Evolutionary conservation across 2,329 filamentous ascomycete genomes (phyloP), one percentile per base, ranked within the genome.

Genomic region (Fusarium heterosporum): DNA sequence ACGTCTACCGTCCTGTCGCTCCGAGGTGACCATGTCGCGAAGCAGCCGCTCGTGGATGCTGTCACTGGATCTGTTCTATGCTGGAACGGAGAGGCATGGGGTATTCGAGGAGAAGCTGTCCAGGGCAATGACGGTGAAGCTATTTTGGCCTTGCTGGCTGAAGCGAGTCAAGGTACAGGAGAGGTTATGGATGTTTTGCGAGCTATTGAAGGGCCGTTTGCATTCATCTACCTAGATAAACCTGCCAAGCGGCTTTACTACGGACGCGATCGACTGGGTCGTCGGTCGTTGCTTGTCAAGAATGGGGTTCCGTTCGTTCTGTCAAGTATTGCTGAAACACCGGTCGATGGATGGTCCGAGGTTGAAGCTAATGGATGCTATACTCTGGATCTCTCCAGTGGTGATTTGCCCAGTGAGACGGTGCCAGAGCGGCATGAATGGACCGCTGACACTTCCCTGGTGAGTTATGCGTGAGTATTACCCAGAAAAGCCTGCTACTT

Each of bases 61-160:
- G 65, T 71, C 0, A 84, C 84, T 1, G 83, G 84, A 6, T 93
- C 90, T 1, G 82, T 92, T 1, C 83, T 99, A 3, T 97, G 95
- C 83, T 99, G 96, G 96, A 99, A 99, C 74, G 96, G 96, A 41
- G 96, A 99, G 76, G 95, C 93, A 2, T 99, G 96, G 96, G 90
- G 86, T 57, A 84, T 97, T 48, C 79, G 78, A 10, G 84, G 83
- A 32, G 71, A 84, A 11, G 72, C 77, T 2, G 82, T 97, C n/a
- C 59, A 73, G 8, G 91, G 89, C 57, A 97, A 97, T 74, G 96
- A 99, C 78, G 92, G 92, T 4, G 84, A 90, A 72, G 79, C 81
- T 8, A 82, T 98, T 17, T 89, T 95, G 73, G 74, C 82, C 32
- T 73, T 86, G 36, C 82, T 97, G 46, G 73, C 84, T 19, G 72